Percentiles rank a stretch among this genome's conserved stretches.
These are phyloP conservation scores for Fusarium liriodendri DNA, from an alignment of 2,329 filamentous ascomycete genomes.

Conservation along the genomic window DNA sequence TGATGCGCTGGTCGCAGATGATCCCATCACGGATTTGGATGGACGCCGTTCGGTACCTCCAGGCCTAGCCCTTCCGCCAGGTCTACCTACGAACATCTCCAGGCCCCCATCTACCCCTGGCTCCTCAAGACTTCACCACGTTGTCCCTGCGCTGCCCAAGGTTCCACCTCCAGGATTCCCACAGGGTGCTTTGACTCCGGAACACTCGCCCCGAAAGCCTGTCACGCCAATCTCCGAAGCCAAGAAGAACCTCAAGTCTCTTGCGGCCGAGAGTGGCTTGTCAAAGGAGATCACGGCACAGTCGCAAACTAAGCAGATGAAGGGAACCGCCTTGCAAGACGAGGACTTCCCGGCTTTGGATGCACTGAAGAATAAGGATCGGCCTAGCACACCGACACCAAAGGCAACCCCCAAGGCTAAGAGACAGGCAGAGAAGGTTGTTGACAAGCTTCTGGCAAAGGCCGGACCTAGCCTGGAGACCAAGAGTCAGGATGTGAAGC, in stretches of 20 bases:
- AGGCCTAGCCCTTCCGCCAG: conserved; percentile 43
- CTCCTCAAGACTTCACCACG: conserved; percentile 33
- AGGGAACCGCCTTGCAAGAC: conserved; percentile 59
- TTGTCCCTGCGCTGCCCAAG: conserved; percentile 43
- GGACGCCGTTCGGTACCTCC: conserved; percentile 46
- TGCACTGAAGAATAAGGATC: conserved; percentile 51
- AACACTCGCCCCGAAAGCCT: conserved; percentile 47
- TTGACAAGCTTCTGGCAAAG: conserved; percentile 41
- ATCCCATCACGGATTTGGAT: conserved; percentile 42
- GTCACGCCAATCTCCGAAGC: conserved; percentile 45
- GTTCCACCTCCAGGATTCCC: conserved; percentile 40
- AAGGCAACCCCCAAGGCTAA: conserved; percentile 50
- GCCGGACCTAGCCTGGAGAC: conserved; percentile 20
- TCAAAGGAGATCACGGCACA: conserved; percentile 59
- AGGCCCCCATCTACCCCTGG: conserved; percentile 35
- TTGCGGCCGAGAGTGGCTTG: conserved; percentile 58
- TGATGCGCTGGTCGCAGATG: conserved; percentile 75
- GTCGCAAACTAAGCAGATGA: conserved; percentile 43
- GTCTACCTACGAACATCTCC: conserved; percentile 30
- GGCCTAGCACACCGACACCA: conserved; percentile 50
- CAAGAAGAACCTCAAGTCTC: conserved; percentile 58
- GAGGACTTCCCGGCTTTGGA: conserved; percentile 73
- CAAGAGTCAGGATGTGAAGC: conserved; percentile 27
- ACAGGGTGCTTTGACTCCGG: conserved; percentile 47
- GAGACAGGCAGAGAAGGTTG: conserved; percentile 46